Evolutionary conservation across 768 basidiomycete species (phyloP), one percentile per base, ranked within the genome.

Genomic region (Glaciozyma martinii): DNA sequence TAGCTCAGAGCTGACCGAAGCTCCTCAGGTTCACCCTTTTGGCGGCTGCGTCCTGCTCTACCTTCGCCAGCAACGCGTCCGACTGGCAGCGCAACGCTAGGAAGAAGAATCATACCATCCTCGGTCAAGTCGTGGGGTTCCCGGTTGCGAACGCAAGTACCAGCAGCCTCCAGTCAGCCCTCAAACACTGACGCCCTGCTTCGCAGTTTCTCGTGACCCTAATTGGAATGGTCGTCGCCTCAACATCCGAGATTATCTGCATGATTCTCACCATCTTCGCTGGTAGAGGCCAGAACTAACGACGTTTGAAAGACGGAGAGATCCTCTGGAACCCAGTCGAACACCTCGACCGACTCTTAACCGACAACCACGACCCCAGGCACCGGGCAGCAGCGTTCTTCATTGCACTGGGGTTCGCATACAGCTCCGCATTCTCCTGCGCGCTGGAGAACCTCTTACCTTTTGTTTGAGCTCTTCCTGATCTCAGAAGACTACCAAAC

Each of bases 21-120:
- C 37, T 3, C 3, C 7, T 6, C 46, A 47, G n/a, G 3, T 84
- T 83, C 76, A 76, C 87, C 71, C 86, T 86, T 82, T 86, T 84
- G 27, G 88, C 54, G 62, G 74, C 74, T 0, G 73, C 74, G 0
- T 65, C 66, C 10, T 75, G 74, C 49, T 63, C 66, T 2, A 75
- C 74, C 0, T 75, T 75, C 42, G 73, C 72, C 5, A 56, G 49
- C 37, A 75, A 75, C 55, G 73, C 74, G 15, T 44, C 65, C 18
- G 74, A 73, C 61, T 74, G 71, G 70, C 72, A 73, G 59, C 61
- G 74, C 7, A 72, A 72, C 50, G 72, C 72, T 1, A 66, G 62
- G 4, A 53, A 60, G 15, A 61, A 65, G 6, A 43, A 32, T 49
- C 71, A 73, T 53, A 70, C 71, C 0, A 71, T 75, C 62, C 44